Conservation (phyloP, 2,329 filamentous ascomycete genomes). For the Fusarium miscanthi region DNA sequence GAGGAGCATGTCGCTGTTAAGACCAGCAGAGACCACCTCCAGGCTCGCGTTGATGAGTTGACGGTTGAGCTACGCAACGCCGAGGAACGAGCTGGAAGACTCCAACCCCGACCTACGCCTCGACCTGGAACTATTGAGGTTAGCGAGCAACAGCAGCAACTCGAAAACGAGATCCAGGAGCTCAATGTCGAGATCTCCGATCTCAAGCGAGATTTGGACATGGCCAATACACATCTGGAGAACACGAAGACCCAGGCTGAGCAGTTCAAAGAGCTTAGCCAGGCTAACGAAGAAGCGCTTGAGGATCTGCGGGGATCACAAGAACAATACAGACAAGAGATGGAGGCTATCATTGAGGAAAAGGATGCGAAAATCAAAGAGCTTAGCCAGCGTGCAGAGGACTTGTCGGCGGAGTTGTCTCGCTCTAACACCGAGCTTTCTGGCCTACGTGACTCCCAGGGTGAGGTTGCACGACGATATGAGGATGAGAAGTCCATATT, state of each 20-base stretch:
- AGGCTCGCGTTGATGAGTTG: slow-evolving; percentile 88
- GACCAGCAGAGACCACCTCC: slow-evolving; percentile 88
- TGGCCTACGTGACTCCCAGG: slow-evolving; percentile 81
- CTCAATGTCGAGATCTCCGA: slow-evolving; percentile 86
- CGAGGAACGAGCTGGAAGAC: slow-evolving; percentile 84
- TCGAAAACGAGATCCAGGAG: slow-evolving; percentile 77
- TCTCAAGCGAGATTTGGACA: slow-evolving; percentile 86
- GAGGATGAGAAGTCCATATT: slow-evolving; percentile 86
- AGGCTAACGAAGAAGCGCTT: slow-evolving; percentile 87
- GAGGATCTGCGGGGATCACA: slow-evolving; percentile 82
- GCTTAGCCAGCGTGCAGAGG: slow-evolving; percentile 83
- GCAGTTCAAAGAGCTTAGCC: slow-evolving; percentile 88
- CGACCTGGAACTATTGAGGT: slow-evolving; percentile 60
- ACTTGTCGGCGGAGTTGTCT: slow-evolving; percentile 83
- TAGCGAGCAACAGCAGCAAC: slow-evolving; percentile 60
- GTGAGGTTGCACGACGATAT: slow-evolving; percentile 75
- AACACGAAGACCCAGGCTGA: slow-evolving; percentile 84
- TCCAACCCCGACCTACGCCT: slow-evolving; percentile 82
- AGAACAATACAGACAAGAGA: slow-evolving; percentile 89
- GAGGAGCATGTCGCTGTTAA: slow-evolving; percentile 89
- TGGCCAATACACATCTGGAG: slow-evolving; percentile 83
- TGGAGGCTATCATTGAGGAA: slow-evolving; percentile 77
- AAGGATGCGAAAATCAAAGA: slow-evolving; percentile 85
- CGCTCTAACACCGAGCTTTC: slow-evolving; percentile 86
- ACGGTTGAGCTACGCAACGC: slow-evolving; percentile 88